Conservation (phyloP, 257 asterid genomes). For the Lycium barbarum region DNA sequence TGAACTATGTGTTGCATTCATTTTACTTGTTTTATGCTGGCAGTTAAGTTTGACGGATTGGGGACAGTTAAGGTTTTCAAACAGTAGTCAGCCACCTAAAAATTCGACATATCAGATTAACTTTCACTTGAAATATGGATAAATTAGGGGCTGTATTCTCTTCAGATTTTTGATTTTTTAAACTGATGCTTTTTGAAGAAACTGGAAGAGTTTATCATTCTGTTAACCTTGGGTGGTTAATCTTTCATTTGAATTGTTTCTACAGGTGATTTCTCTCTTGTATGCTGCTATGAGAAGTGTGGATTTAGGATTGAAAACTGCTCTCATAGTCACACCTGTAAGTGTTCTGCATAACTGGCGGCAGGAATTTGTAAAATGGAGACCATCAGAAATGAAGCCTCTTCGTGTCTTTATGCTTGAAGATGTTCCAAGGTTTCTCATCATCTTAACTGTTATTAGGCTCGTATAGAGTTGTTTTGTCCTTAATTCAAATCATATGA, state of each 20-base stretch:
- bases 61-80: not conserved
- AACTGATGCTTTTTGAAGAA: conserved; percentile 2
- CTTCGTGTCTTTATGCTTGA: conserved; percentile 90
- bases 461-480: not conserved
- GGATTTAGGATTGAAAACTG: conserved; percentile 86
- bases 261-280: conserved; percentile 88
- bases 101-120: not conserved
- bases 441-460: not conserved
- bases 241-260: conserved; percentile 28
- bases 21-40: conserved; percentile 24
- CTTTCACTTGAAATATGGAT: conserved; percentile 9
- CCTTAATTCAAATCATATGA: not conserved
- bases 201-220: not conserved
- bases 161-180: not conserved
- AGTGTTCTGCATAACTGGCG: conserved; percentile 98
- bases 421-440: conserved; percentile 84
- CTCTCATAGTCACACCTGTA: conserved; percentile 91
- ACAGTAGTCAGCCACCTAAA: conserved; percentile 9
- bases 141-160: not conserved
- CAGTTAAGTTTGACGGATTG: not conserved
- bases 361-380: conserved; percentile 87
- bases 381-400: conserved; percentile 90
- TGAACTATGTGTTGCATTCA: conserved; percentile 24
- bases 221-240: conserved; percentile 20
- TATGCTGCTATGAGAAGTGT: conserved; percentile 91